Evolutionary conservation across 768 basidiomycete genomes (phyloP).

Genomic region (Panus rudis): DNA sequence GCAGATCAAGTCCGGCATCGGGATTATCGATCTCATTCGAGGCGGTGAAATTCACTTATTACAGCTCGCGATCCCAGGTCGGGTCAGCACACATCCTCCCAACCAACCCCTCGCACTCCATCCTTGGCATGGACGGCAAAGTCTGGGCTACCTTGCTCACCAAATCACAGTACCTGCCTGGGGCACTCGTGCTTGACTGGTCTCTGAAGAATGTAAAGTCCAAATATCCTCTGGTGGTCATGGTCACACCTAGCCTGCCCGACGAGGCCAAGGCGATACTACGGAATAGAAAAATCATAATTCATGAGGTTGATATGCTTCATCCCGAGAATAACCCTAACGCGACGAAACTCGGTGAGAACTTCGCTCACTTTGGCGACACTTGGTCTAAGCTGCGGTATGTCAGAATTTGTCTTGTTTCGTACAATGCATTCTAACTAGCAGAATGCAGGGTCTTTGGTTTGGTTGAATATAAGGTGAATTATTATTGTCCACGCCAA

Average conservation of each 20-base stretch:
- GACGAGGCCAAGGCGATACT: slow-evolving; percentile 39
- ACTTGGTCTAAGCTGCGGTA: slow-evolving; percentile 61
- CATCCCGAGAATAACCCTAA: slow-evolving; percentile 39
- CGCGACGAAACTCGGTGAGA: slow-evolving; percentile 22
- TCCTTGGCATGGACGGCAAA: too few species aligned
- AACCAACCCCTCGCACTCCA: not conserved
- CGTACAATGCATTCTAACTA: not conserved
- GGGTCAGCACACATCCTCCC: not conserved
- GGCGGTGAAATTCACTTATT: too few species aligned
- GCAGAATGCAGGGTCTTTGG: slow-evolving; percentile 47
- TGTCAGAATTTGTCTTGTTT: slow-evolving; percentile 5
- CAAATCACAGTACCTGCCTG: slow-evolving; percentile 49
- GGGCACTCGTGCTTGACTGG: slow-evolving; percentile 47
- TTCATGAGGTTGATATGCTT: slow-evolving; percentile 55
- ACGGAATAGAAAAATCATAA: slow-evolving; percentile 41
- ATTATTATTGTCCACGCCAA: not conserved
- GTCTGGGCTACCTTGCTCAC: slow-evolving; percentile 82
- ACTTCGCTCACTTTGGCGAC: slow-evolving; percentile 48
- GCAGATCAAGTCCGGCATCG: too few species aligned
- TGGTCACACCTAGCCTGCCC: slow-evolving; percentile 38
- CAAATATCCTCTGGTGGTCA: slow-evolving; percentile 44
- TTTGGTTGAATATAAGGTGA: slow-evolving; percentile 59
- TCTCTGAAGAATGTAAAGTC: slow-evolving; percentile 36
- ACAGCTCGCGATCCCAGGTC: too few species aligned
- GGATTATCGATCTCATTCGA: too few species aligned